A percentile compares a stretch with the other conserved stretches of the same genome.
Conservation (phyloP, 108 stramenopile genomes). For the Cyclotella sp. region DNA sequence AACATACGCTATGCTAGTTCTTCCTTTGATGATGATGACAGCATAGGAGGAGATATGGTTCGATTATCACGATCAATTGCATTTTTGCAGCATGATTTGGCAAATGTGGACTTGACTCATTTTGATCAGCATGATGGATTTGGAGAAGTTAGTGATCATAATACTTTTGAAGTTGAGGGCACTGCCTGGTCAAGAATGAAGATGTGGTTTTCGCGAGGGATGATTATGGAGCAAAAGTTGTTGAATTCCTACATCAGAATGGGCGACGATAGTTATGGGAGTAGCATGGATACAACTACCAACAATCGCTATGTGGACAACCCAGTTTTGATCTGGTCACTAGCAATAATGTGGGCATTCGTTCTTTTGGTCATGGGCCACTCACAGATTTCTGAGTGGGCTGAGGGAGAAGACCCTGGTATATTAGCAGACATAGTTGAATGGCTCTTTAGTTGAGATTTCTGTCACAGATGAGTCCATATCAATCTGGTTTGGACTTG, state of each 20-base stretch:
- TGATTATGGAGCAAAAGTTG: slow-evolving; percentile 41
- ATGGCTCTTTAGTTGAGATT: slow-evolving; percentile 23
- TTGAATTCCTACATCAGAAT: slow-evolving; percentile 15
- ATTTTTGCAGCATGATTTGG: slow-evolving; percentile 40
- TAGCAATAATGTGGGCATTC: slow-evolving; percentile 44
- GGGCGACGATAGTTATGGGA: slow-evolving; percentile 5
- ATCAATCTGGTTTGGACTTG: no score
- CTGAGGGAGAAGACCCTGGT: slow-evolving; percentile 29
- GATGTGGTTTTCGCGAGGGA: slow-evolving; percentile 30
- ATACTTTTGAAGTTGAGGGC: slow-evolving; percentile 8
- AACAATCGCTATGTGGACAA: slow-evolving; percentile 27
- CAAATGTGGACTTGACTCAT: slow-evolving; percentile 34
- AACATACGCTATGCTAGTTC: neutral
- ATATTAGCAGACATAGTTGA: slow-evolving; percentile 30
- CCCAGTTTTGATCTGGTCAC: slow-evolving; percentile 29
- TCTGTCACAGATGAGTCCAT: no score
- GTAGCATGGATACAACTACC: neutral
- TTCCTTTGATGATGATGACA: slow-evolving; percentile 39
- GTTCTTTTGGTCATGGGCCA: slow-evolving; percentile 16
- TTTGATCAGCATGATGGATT: slow-evolving; percentile 18
- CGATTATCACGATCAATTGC: slow-evolving; percentile 32
- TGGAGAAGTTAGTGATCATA: slow-evolving; percentile 6
- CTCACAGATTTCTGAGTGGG: slow-evolving; percentile 24
- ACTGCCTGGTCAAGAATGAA: slow-evolving; percentile 29
- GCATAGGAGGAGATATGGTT: slow-evolving; percentile 44